Base-by-base conservation (phyloP, 2,329 filamentous ascomycete species). In the Monosporascus sp. region DNA sequence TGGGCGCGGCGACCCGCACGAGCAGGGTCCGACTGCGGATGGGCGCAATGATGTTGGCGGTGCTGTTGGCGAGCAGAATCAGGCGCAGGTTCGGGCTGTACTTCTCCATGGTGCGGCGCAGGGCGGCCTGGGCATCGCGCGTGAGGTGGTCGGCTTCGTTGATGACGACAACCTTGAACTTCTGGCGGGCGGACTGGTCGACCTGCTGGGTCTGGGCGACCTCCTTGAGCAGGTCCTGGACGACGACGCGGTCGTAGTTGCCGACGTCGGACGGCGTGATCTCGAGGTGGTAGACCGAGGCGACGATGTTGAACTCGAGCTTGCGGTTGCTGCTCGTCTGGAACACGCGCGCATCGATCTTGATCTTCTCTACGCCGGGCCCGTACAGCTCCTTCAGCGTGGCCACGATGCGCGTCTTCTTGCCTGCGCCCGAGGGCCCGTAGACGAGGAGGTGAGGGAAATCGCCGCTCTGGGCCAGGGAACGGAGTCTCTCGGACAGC, bases 191-290 rank as follows among this genome's bases (percentile, higher is more conserved):
- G 14, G 84, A 80, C 61, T 94, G 79, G 70, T 99, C 94, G n/a
- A 99, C 94, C 74, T 99, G 95, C 70, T 99, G 94, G 50, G 94
- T 99, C 72, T 99, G 95, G 31, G 95, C 94, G 5, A 99, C 93
- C 72, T 99, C 94, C 71, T 99, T 99, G 48, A 99, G 77, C 48
- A 99, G 77, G 65, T 97, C 94, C 68, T 99, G 94, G 15, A 99
- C 81, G 2, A 99, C 94, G 3, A 99, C 94, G 51, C 94, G 83
- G 71, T 99, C 94, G 66, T 97, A 97, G 70, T 88, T 96, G 56
- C 93, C 94, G 5, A 99, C 94, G 63, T 99, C 94, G 1, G 90
- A 95, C 0, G 94, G 94, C 7, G 94, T 99, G 67, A 99, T 99
- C 71, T 99, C 94, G 63, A 99, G 86, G 71, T 99, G 94, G 74